Evolutionary conservation across 2,329 filamentous ascomycete species (phyloP), one percentile per base, ranked within the genome.

Genomic region (Cryphonectria radicalis): DNA sequence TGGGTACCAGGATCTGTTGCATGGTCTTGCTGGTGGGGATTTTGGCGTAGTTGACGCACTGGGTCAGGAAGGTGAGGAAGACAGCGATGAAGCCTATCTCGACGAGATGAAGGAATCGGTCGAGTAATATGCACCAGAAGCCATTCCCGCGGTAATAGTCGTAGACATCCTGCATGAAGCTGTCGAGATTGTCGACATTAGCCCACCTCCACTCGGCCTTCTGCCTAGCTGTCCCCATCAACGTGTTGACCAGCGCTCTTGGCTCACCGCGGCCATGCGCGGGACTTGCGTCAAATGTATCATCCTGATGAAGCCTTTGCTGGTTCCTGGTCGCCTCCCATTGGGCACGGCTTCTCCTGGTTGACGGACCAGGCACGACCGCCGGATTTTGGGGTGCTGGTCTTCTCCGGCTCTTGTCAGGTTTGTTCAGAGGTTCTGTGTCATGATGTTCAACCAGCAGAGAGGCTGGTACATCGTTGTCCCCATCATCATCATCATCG

Each of bases 171-270:
- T 89, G 88, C 78, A 97, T 90, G 79, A 97, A 98, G 76, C 90
- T 91, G 80, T 98, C 95, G 68, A 98, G 84, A 77, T 97, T 96
- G 53, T 93, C 90, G 70, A 96, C 93, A 77, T 97, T 97, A 69
- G 93, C 93, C 93, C 95, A 98, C 81, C 93, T 89, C 91, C 94
- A 98, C 84, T 97, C 89, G 4, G 95, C 94, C 80, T 91, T 92
- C 78, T 95, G 92, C 80, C 90, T 90, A 17, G 83, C 82, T 67
- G 78, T 81, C 13, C 80, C 81, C 1, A 78, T 74, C 28, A 80
- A 70, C 22, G 76, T 70, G 10, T 70, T 74, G 8, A 62, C 77
- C 71, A 76, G 76, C 53, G 55, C 80, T n/a, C 35, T 79, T 74
- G 74, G 78, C 74, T 67, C 77, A 76, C n/a, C 79, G 74, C 40